Conservation (phyloP, 768 basidiomycete species). For the Tephrocybe rancida region DNA sequence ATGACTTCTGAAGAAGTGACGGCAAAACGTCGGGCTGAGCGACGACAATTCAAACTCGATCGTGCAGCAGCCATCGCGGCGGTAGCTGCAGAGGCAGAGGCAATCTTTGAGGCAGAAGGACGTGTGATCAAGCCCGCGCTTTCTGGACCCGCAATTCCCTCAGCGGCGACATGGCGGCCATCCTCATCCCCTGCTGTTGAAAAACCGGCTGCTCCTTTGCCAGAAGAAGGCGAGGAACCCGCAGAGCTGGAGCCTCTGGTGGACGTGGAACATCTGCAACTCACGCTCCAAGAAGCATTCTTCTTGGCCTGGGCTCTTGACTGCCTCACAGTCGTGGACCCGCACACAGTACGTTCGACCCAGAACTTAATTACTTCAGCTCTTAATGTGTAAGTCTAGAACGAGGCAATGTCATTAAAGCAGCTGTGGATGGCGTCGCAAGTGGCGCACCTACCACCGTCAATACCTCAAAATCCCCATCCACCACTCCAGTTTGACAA, state of each 20-base stretch:
- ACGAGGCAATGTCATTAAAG: constrained; percentile 52
- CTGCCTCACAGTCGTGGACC: constrained; percentile 72
- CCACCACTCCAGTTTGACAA: constrained; percentile 71
- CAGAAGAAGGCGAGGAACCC: constrained; percentile 35
- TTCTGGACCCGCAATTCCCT: constrained; percentile 67
- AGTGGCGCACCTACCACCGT: constrained; percentile 47
- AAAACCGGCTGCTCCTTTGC: constrained; percentile 19
- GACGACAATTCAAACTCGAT: constrained; percentile 92
- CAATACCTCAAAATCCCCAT: constrained; percentile 28
- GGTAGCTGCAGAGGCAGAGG: constrained; percentile 79
- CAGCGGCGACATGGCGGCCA: constrained; percentile 81
- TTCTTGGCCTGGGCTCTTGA: constrained; percentile 86
- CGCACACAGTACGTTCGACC: constrained; percentile 56
- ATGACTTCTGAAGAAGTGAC: constrained; percentile 92
- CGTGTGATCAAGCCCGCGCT: constrained; percentile 62
- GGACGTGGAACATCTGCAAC: constrained; percentile 88
- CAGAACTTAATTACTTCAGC: background rate
- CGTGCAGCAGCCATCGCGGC: constrained; percentile 87
- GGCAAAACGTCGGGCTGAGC: constrained; percentile 82
- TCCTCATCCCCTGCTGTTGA: constrained; percentile 19
- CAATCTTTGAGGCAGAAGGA: constrained; percentile 70
- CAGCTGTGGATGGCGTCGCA: constrained; percentile 73
- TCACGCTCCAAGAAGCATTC: constrained; percentile 88
- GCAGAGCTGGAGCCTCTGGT: constrained; percentile 51
- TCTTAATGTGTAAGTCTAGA: constrained; percentile 34